Evolutionary conservation across 2,329 filamentous ascomycete genomes (phyloP), one percentile per base, ranked within the genome.

Genomic region (Claviceps sp.): DNA sequence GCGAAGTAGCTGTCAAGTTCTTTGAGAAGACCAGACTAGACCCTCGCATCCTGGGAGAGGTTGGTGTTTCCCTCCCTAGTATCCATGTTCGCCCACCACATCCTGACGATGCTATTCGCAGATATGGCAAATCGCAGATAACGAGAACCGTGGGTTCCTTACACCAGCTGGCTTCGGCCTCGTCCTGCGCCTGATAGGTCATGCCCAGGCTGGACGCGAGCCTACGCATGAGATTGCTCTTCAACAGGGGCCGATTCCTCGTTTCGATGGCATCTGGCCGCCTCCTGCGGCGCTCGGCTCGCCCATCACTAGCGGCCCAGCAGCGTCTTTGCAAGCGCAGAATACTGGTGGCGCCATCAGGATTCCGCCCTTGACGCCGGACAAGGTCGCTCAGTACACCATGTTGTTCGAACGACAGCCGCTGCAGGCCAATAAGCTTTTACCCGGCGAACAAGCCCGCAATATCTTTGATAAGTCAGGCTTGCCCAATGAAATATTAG

Each of bases 51-150:
- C 77, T 98, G 54, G 93, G 91, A 68, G 84, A 95, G 80, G 87
- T 91, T 71, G 59, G 80, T 74, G 5, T 2, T 13, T 11, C 42
- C 16, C 5, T 45, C 43, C 23, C 29, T 39, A 7, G 26, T 45
- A 4, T 9, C 22, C 34, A 9, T 14, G 14, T 17, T 14, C n/a
- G 5, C 23, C 14, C 38, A 14, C 40, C 43, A 9, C 4, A 13
- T 6, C 42, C 42, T 56, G 44, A 56, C 51, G 23, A 37, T 46
- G 20, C 22, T 23, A 42, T 43, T 26, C 50, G 29, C 68, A 95
- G 86, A 97, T 98, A 77, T 98, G 93, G 93, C 91, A 97, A 71
- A 93, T 98, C 66, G 91, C 93, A 59, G 93, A 98, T 72, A 89
- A 81, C 58, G 91, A 97, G 72, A 98, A 98, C 72, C 82, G 90